These are phyloP conservation scores for Cucumis cinereus DNA, from an alignment of 306 rosid species.

Conservation along the genomic window DNA sequence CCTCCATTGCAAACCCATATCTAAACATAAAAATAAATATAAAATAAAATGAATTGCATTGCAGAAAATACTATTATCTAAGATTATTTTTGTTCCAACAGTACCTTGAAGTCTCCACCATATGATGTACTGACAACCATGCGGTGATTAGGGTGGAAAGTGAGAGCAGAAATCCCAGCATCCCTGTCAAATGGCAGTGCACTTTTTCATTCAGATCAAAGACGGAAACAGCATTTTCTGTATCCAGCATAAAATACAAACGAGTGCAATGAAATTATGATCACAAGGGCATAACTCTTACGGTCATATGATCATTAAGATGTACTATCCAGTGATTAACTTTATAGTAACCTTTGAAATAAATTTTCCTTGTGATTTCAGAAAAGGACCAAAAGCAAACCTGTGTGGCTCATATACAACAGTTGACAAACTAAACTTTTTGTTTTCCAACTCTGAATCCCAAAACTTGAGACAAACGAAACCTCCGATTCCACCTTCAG, in stretches of 20 bases:
- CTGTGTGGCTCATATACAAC: conserved; percentile 90
- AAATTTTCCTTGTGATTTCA: not conserved
- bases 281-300: not conserved
- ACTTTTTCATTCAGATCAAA: not conserved
- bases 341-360: not conserved
- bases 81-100: not conserved
- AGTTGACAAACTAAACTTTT: conserved; percentile 58
- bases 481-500: conserved; percentile 84
- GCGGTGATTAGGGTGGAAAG: conserved; percentile 56
- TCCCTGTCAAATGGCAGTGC: conserved; percentile 30
- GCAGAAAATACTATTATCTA: not conserved
- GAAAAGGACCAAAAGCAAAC: conserved; percentile 22
- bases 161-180: conserved; percentile 62
- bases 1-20: conserved; percentile 66
- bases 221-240: not conserved
- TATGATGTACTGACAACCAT: conserved; percentile 80
- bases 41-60: conserved; percentile 4
- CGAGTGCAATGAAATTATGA: not conserved
- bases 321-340: not conserved
- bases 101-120: conserved; percentile 96
- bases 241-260: not conserved
- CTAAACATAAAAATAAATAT: conserved; percentile 27
- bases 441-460: conserved; percentile 50
- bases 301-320: not conserved
- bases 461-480: conserved; percentile 81